These are phyloP conservation scores for Metarhizium sp. DNA, from an alignment of 2,329 filamentous ascomycete genomes.

Conservation along the genomic window DNA sequence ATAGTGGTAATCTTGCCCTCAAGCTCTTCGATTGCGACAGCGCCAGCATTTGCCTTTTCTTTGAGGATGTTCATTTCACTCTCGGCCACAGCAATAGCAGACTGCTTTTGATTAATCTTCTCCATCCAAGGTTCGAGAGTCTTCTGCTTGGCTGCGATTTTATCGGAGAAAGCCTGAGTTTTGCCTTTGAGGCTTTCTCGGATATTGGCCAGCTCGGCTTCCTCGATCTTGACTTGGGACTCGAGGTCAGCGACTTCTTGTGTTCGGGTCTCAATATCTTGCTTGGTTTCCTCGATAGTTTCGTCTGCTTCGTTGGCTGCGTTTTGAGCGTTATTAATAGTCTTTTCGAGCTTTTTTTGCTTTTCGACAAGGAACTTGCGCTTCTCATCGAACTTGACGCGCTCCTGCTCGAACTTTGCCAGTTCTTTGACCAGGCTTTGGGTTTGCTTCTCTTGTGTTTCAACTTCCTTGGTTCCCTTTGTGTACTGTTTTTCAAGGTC, in stretches of 20 bases:
- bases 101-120: slow-evolving; percentile 94
- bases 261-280: slow-evolving; percentile 68
- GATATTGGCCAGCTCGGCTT: slow-evolving; percentile 73
- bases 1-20: slow-evolving; percentile 69
- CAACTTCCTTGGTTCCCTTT: slow-evolving; percentile 73
- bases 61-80: slow-evolving; percentile 87
- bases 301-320: slow-evolving; percentile 65
- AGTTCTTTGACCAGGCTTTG: slow-evolving; percentile 77
- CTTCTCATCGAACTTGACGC: slow-evolving; percentile 96
- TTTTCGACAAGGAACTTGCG: slow-evolving; percentile 87
- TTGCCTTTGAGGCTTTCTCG: slow-evolving; percentile 87
- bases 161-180: slow-evolving; percentile 86
- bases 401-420: slow-evolving; percentile 89
- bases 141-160: slow-evolving; percentile 89
- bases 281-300: slow-evolving; percentile 65
- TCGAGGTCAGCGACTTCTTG: slow-evolving; percentile 72
- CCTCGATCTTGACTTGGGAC: slow-evolving; percentile 64
- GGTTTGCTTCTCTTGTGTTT: slow-evolving; percentile 70
- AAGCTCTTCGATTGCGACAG: slow-evolving; percentile 74
- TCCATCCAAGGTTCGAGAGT: slow-evolving; percentile 92
- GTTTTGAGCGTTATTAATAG: slow-evolving; percentile 66
- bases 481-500: slow-evolving; percentile 78
- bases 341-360: slow-evolving; percentile 90
- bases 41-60: slow-evolving; percentile 82
- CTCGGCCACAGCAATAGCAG: slow-evolving; percentile 85